Percentiles rank a stretch among this genome's conserved stretches.
phyloP scores from a whole-genome alignment of 2,329 filamentous ascomycete genomes.

The Sporothrix euskadiensis region DNA sequence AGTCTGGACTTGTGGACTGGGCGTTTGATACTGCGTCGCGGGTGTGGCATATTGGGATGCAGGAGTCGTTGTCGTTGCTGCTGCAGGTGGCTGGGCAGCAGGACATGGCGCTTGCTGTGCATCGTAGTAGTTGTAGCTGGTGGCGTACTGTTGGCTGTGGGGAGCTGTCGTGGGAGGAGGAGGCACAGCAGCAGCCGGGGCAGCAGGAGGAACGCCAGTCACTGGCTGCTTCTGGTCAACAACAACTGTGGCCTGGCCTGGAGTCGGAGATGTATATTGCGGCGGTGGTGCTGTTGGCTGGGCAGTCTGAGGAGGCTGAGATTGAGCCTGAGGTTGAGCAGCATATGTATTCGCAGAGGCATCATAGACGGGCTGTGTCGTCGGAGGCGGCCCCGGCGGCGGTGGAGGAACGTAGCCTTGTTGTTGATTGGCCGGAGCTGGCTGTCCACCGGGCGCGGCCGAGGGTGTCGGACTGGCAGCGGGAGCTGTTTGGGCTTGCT shows the following conservation, averaged over 20 bases:
- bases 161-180: neutral
- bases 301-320: neutral
- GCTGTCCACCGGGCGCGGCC: neutral
- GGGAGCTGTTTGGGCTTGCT: neutral
- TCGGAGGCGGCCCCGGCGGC: neutral
- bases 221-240: neutral
- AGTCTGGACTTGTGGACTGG: neutral
- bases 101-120: neutral
- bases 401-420: constrained; percentile 20
- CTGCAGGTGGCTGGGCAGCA: neutral
- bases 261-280: neutral
- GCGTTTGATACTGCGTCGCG: neutral
- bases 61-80: neutral
- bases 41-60: neutral
- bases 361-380: neutral
- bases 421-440: neutral
- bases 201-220: neutral
- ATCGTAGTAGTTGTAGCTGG: constrained; percentile 19
- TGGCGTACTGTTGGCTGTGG: neutral
- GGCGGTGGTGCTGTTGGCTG: neutral
- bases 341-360: neutral
- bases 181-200: neutral
- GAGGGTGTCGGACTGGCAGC: neutral
- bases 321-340: neutral
- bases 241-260: neutral